A percentile compares a stretch with the other conserved stretches of the same genome.
Conservation (phyloP, 2,329 filamentous ascomycete species). For the Colletotrichum liriopes region DNA sequence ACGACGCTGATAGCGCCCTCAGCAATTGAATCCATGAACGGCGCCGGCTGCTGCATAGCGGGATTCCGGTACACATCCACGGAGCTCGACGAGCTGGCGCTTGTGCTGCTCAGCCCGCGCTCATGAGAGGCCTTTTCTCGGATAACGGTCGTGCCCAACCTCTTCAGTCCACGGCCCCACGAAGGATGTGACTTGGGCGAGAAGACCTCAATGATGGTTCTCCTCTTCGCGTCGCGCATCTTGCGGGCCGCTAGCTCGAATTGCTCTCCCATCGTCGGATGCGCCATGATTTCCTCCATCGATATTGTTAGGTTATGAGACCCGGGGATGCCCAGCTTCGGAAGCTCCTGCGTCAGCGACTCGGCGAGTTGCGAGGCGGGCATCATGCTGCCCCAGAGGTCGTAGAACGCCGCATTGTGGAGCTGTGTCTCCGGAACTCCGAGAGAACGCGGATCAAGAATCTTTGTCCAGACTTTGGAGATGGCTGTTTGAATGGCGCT, state of each 20-base stretch:
- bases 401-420: conserved; percentile 65
- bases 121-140: neutral
- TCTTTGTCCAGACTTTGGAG: conserved; percentile 60
- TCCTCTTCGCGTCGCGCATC: conserved; percentile 43
- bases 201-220: conserved; percentile 39
- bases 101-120: conserved; percentile 15
- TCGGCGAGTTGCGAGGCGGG: conserved; percentile 64
- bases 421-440: conserved; percentile 59
- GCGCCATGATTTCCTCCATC: conserved; percentile 65
- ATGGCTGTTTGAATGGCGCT: conserved; percentile 59
- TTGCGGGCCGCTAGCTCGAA: conserved; percentile 59
- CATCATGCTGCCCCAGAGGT: conserved; percentile 66
- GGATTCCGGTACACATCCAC: conserved; percentile 19
- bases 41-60: neutral
- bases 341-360: conserved; percentile 61
- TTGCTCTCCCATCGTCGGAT: conserved; percentile 66
- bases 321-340: conserved; percentile 54
- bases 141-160: conserved; percentile 28
- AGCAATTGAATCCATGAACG: conserved; percentile 26
- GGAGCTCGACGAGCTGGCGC: conserved; percentile 26
- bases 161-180: conserved; percentile 31
- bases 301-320: conserved; percentile 58
- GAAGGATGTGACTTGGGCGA: conserved; percentile 44
- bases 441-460: conserved; percentile 58
- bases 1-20: conserved; percentile 3